Base-by-base conservation (phyloP, 2,329 filamentous ascomycete species). In the Celoporthe dispersa region DNA sequence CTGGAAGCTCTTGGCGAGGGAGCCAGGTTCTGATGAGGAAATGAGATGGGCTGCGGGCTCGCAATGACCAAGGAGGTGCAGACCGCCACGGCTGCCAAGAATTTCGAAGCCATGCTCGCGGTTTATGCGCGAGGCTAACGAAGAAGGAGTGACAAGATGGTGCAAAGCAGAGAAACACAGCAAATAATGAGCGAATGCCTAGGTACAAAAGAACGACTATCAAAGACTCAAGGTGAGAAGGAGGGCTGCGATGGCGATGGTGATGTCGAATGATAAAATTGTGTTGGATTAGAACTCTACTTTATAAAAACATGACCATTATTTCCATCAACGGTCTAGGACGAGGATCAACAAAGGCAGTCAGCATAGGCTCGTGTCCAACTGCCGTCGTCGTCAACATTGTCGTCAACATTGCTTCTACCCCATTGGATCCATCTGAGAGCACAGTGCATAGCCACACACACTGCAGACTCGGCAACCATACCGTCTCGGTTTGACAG, bases 371-470 rank as follows among this genome's bases (percentile, higher is more conserved):
- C 57, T 60, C 57, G 57, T 60, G 6, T 60, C 33, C 31, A 60
- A 35, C 57, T 37, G 3, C 53, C 8, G 57, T 60, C 57, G 57
- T 60, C 57, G 57, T 60, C 57, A 60, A 60, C 57, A 60, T 14
- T 19, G 31, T 37, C 33, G 57, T 60, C 57, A 60, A 60, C 14
- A 60, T 22, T 37, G 31, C 19, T 37, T 60, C 4, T n/a, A 22
- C 31, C 19, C n/a, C 19, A 11, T 22, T 60, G 33, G 33, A 37
- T 14, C 57, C 57, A 60, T 35, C 3, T 11, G 33, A 8, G 11
- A 37, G 31, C 14, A 9, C 31, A 7, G 4, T 14, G 16, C 14
- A 57, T 8, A 37, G 33, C 31, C 57, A 60, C 57, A 31, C 14
- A n/a, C 57, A 60, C 33, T 33, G 28, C 37, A 60, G 19, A 60